Evolutionary conservation across 1,139 yeast genomes (phyloP).

Genomic region (Debaryomyces nepalensis): DNA sequence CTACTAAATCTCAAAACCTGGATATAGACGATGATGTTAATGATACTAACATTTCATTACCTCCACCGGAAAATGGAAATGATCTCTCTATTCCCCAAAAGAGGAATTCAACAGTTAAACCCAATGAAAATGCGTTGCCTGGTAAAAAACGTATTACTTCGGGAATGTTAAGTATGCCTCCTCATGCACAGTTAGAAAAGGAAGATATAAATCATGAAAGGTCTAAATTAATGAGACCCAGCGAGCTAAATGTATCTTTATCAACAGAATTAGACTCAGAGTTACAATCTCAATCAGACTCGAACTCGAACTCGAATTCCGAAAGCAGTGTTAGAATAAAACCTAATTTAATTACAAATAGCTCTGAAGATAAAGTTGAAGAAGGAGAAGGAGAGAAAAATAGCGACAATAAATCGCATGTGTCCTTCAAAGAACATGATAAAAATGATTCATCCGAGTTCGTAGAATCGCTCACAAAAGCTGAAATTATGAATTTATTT

Average conservation of each 20-base stretch:
- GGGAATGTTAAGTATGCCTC: slow-evolving; percentile 59
- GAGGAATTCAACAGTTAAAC: slow-evolving; percentile 17
- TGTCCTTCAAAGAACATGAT: not conserved
- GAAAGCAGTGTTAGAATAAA: no score
- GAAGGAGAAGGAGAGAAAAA: not conserved
- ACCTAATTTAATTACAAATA: no score
- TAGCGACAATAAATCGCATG: not conserved
- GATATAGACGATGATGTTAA: slow-evolving; percentile 17
- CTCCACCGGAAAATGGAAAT: slow-evolving; percentile 37
- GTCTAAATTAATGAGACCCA: not conserved
- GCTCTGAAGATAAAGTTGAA: not conserved
- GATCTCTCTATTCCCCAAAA: slow-evolving; percentile 35
- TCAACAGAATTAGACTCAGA: slow-evolving; percentile 7
- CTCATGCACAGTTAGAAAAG: slow-evolving; percentile 29
- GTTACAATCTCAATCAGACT: slow-evolving; percentile 2
- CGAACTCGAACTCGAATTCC: not conserved
- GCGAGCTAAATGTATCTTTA: not conserved
- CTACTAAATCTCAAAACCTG: slow-evolving; percentile 1
- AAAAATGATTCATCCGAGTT: slow-evolving; percentile 8
- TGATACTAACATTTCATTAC: slow-evolving; percentile 33
- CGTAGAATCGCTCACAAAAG: slow-evolving; percentile 25
- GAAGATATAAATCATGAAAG: slow-evolving; percentile 19
- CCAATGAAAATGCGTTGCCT: slow-evolving; percentile 18
- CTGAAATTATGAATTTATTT: slow-evolving; percentile 32
- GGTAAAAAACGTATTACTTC: slow-evolving; percentile 57